Base-by-base conservation (phyloP, 805 yeast genomes). In the Lipomyces starkeyi region DNA sequence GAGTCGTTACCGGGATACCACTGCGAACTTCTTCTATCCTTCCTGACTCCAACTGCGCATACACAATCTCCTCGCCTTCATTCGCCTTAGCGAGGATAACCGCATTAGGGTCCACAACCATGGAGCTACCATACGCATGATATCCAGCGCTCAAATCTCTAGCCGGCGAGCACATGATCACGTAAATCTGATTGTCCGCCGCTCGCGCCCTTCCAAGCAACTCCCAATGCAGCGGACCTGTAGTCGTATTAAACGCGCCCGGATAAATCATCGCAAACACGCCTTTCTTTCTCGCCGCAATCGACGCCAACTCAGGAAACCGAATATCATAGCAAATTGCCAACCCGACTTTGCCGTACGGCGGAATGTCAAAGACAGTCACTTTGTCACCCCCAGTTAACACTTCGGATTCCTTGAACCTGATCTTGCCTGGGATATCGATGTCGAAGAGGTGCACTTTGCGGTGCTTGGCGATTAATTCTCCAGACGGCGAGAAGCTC, bases 31-130 rank as follows among this genome's bases (percentile, higher is more conserved):
- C 80, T 1, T 82, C 83, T 64, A 91, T 81, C 17, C 80, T 77
- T 14, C 81, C 86, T 2, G 91, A 90, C 66, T 89, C 90, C 66
- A 92, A 80, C 72, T 87, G 91, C 3, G 93, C 92, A 74, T 86
- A 89, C 4, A 91, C 83, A 69, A 90, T 88, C 73, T 86, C 91
- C 78, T 91, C 97, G 17, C 83, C 88, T 72, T 88, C 92, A 11
- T 90, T 94, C 1, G 95, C 93, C 76, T 91, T 93, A 6, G 85
- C 86, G 3, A 94, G 68, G 1, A 92, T 82, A 0, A 86, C 83
- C 0, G 98, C 99, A 92, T 97, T 91, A 0, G 99, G 98, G 72
- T 91, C 94, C n/a, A 94, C 85, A 3, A 93, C 87, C 70, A 93
- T 81, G 0, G 97, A 84, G 74, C 92, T 94, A 0, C 99, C 99